These are phyloP conservation scores for Phymatotrichopsis omnivora DNA, from an alignment of 2,329 filamentous ascomycete species.

Conservation along the genomic window DNA sequence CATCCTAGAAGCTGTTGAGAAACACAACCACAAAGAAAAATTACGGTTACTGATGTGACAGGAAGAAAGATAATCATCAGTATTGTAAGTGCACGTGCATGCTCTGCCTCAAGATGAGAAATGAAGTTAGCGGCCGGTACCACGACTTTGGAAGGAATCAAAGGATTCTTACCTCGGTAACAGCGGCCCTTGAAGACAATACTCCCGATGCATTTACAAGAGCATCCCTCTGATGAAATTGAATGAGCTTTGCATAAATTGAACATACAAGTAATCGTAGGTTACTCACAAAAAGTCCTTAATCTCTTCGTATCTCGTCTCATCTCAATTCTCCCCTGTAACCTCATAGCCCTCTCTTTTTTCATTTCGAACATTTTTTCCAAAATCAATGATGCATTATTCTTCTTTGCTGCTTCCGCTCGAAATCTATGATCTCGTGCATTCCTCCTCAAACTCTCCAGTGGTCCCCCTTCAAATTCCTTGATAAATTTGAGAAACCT, in stretches of 20 bases:
- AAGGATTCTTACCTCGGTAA: slow-evolving; percentile 8
- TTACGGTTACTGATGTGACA: slow-evolving; percentile 5
- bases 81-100: slow-evolving; percentile 8
- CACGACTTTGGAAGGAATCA: not conserved
- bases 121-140: not conserved
- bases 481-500: slow-evolving; percentile 6
- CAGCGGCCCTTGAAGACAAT: slow-evolving; percentile 10
- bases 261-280: not conserved
- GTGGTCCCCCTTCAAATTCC: slow-evolving; percentile 6
- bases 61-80: slow-evolving; percentile 16
- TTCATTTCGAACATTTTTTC: slow-evolving; percentile 10
- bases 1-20: not conserved
- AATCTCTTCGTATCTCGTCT: slow-evolving; percentile 10
- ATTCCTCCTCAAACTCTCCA: slow-evolving; percentile 1
- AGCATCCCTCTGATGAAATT: slow-evolving; percentile 8
- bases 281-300: slow-evolving; percentile 13
- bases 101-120: slow-evolving; percentile 11
- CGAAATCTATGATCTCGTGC: slow-evolving; percentile 5
- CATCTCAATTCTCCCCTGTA: slow-evolving; percentile 5
- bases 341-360: slow-evolving; percentile 1
- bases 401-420: not conserved
- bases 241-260: not conserved
- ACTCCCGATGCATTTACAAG: slow-evolving; percentile 18
- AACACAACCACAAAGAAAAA: not conserved
- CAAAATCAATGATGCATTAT: not conserved